Evolutionary conservation across 306 rosid genomes (phyloP).

Genomic region (Mimosa pudica): DNA sequence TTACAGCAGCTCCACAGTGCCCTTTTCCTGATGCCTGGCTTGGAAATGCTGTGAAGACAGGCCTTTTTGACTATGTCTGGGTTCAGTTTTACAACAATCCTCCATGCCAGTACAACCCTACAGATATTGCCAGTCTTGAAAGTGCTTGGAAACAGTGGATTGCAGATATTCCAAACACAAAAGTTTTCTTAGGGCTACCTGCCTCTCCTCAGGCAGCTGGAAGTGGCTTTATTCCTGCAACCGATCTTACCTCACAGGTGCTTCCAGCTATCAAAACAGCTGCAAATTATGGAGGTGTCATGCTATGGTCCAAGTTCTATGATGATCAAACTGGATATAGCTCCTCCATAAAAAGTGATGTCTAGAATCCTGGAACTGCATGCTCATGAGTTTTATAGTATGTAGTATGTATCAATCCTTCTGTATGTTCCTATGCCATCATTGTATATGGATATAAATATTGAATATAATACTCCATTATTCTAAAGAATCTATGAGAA

Average conservation of each 20-base stretch:
- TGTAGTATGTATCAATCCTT: neutral
- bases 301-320: constrained; percentile 73
- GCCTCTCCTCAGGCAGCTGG: constrained; percentile 61
- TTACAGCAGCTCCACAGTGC: constrained; percentile 64
- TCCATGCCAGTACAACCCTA: constrained; percentile 32
- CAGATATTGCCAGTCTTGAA: constrained; percentile 41
- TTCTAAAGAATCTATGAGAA: neutral
- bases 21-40: constrained; percentile 65
- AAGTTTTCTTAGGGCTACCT: constrained; percentile 59
- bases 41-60: constrained; percentile 53
- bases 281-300: constrained; percentile 69
- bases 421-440: constrained; percentile 8
- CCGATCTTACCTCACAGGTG: constrained; percentile 44
- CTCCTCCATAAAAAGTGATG: constrained; percentile 54
- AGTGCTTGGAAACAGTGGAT: constrained; percentile 61
- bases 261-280: constrained; percentile 56
- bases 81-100: constrained; percentile 26
- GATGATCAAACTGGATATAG: constrained; percentile 61
- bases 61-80: constrained; percentile 49
- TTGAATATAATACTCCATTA: neutral
- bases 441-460: constrained; percentile 8
- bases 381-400: neutral
- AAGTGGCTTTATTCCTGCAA: constrained; percentile 53
- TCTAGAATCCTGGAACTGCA: constrained; percentile 33
- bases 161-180: constrained; percentile 42